A percentile compares a stretch with the other conserved stretches of the same genome.
phyloP scores from a whole-genome alignment of 2,329 filamentous ascomycete genomes.

The Pseudogymnoascus sp. region DNA sequence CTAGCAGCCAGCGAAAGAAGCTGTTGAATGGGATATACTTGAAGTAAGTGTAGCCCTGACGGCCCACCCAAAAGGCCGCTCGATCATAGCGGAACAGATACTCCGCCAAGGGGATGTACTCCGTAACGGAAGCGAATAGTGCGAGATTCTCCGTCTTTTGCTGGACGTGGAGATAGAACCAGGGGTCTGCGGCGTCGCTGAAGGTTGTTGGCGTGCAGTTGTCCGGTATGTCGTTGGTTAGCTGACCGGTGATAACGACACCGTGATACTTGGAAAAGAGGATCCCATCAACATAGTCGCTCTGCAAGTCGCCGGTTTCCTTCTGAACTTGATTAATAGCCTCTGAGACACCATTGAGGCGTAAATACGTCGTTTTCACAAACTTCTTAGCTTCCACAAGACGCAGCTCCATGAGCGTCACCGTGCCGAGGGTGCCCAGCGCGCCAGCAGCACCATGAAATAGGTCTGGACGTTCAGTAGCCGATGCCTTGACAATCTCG shows the following conservation, averaged over 20 bases:
- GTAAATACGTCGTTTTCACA: slow-evolving; percentile 51
- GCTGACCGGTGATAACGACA: slow-evolving; percentile 47
- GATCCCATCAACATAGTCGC: slow-evolving; percentile 57
- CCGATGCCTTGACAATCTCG: slow-evolving; percentile 44
- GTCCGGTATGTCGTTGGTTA: slow-evolving; percentile 34
- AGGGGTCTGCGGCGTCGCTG: slow-evolving; percentile 39
- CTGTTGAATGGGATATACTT: slow-evolving; percentile 49
- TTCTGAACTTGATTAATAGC: slow-evolving; percentile 37
- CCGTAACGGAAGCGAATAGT: slow-evolving; percentile 20
- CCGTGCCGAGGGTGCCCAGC: slow-evolving; percentile 55
- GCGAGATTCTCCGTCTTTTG: slow-evolving; percentile 27
- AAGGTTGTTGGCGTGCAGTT: slow-evolving; percentile 26
- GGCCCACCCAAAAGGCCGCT: slow-evolving; percentile 37
- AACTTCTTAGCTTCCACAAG: slow-evolving; percentile 46
- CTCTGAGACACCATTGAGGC: slow-evolving; percentile 36
- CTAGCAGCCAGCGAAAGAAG: slow-evolving; percentile 51
- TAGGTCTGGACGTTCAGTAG: slow-evolving; percentile 43
- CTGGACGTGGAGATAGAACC: slow-evolving; percentile 54
- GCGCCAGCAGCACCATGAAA: slow-evolving; percentile 54
- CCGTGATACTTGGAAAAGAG: slow-evolving; percentile 40
- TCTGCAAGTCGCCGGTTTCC: slow-evolving; percentile 15
- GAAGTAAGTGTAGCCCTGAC: slow-evolving; percentile 57
- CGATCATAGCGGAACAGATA: slow-evolving; percentile 53
- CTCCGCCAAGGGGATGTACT: slow-evolving; percentile 38
- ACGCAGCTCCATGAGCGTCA: slow-evolving; percentile 53